A percentile compares a stretch with the other conserved stretches of the same genome.
These are phyloP conservation scores for Pouteria glomerata DNA, from an alignment of 148 eudicot genomes.

Conservation along the genomic window DNA sequence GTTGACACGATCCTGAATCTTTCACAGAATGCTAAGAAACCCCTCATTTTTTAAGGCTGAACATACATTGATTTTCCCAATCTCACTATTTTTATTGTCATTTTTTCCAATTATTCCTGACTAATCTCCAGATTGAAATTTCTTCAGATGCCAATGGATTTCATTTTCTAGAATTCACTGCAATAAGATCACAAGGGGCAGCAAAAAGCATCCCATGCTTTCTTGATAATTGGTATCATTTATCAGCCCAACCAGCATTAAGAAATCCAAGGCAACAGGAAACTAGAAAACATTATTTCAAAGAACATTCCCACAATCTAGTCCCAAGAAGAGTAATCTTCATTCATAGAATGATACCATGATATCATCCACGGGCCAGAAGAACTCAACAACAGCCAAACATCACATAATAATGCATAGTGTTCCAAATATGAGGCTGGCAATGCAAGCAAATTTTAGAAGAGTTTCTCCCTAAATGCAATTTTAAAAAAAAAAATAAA, in stretches of 20 bases:
- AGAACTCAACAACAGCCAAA: not conserved
- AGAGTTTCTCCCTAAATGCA: too few relatives aligned
- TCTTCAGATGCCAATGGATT: not conserved
- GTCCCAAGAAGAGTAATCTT: not conserved
- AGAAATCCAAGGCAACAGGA: not conserved
- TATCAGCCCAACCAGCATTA: not conserved
- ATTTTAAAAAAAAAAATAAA: too few relatives aligned
- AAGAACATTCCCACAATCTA: not conserved
- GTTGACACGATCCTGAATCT: too few relatives aligned
- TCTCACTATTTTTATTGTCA: not conserved
- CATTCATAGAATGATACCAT: not conserved
- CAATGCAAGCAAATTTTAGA: too few relatives aligned
- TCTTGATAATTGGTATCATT: not conserved
- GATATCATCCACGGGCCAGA: not conserved
- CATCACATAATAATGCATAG: not conserved
- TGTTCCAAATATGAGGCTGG: not conserved
- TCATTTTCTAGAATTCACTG: not conserved
- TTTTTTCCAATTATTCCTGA: not conserved
- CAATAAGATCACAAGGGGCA: not conserved
- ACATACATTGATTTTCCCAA: not conserved
- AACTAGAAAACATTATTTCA: not conserved
- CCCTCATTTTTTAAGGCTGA: not conserved
- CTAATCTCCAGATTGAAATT: not conserved
- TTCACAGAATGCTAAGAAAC: not conserved
- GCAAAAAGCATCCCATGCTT: constrained; percentile 4